Conservation (phyloP, 345 rosid species). For the Eucalyptus dawsonii region DNA sequence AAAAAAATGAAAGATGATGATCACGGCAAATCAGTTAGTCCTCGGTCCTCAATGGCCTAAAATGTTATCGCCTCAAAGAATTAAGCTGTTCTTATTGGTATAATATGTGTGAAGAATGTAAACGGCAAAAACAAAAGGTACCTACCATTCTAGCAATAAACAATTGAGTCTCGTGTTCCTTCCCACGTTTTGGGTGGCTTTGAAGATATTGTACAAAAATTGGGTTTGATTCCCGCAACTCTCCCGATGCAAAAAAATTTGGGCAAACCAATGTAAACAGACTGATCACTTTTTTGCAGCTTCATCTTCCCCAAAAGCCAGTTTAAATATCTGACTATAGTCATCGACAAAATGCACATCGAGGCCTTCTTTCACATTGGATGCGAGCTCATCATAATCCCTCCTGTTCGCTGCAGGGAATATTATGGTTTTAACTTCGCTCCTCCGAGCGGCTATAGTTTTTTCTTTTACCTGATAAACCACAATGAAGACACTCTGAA, state of each 20-base stretch:
- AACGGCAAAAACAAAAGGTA: neutral
- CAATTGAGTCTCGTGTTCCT: neutral
- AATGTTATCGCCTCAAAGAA: neutral
- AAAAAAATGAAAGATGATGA: neutral
- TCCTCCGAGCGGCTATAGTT: conserved; percentile 87
- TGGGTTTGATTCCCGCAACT: neutral
- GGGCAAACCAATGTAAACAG: neutral
- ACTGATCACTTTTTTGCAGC: neutral
- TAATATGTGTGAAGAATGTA: neutral
- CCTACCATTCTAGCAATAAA: neutral
- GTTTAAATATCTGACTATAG: conserved; percentile 45
- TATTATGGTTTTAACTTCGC: conserved; percentile 68
- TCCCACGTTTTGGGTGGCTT: neutral
- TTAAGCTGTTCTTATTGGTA: neutral
- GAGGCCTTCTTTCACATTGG: conserved; percentile 83
- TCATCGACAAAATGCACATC: conserved; percentile 88
- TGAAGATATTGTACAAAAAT: neutral
- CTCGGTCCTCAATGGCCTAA: neutral
- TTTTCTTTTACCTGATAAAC: conserved; percentile 82
- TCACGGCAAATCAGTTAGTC: neutral
- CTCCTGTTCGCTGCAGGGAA: conserved; percentile 91
- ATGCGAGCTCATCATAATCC: conserved; percentile 85
- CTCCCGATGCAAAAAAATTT: neutral
- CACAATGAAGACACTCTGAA: neutral
- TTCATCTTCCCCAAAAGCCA: conserved; percentile 46